Evolutionary conservation across 495 filamentous ascomycete genomes (phyloP), one percentile per base, ranked within the genome.

Genomic region (Parachaetomium inaequale): DNA sequence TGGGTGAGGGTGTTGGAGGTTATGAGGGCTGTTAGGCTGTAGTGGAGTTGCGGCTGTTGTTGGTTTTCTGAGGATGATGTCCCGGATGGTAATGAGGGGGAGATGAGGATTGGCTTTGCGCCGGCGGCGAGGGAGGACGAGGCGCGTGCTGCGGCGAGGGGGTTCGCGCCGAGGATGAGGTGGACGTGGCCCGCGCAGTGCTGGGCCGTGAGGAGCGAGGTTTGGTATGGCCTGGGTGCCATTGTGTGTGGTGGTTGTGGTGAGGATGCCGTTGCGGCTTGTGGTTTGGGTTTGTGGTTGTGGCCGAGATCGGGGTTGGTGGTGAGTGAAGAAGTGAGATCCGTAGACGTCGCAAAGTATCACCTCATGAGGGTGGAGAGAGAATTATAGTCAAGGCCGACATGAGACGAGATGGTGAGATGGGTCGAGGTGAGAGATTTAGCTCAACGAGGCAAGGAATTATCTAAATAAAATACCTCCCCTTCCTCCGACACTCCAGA

Each of bases 71-170:
- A 15, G 1, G 49, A 46, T 7, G 59, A 19, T n/a, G 38, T 23
- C 7, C 40, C 12, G 14, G 60, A 29, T 7, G 52, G 17, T 14
- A 46, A 42, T 46, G n/a, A 11, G 11, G 32, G 21, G 89, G 92
- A 84, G 75, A 98, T 82, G n/a, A 98, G 75, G 32, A 91, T 87
- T 0, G 95, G 91, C 61, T 80, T 86, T 63, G 95, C 94, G 72
- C 93, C 94, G n/a, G 88, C 87, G 61, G 90, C 85, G 19, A 96
- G 70, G 17, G 91, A 94, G 65, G 89, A 91, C 21, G 84, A 74
- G 70, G 89, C 92, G 55, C 94, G 84, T 15, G 91, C 85, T 45
- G 89, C 87, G 32, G 95, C 95, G 34, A 98, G 81, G 47, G 94
- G 86, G 72, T 90, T 93, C 34, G 88, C 85, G 36, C 95, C 94